phyloP scores from a whole-genome alignment of 164 flowering plant genomes.

The Cinnamomum micranthum region DNA sequence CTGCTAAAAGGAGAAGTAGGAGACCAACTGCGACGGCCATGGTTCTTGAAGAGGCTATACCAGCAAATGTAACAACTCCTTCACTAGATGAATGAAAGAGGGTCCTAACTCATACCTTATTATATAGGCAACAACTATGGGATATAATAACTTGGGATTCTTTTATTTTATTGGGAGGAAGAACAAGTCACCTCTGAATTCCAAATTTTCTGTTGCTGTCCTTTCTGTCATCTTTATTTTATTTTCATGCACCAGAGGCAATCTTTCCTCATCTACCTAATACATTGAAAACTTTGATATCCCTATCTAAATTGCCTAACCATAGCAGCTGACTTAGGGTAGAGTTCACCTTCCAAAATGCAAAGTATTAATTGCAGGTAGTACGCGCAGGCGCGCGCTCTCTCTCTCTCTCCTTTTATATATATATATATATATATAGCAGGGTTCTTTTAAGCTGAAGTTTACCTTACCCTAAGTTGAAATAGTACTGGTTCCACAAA shows the following conservation, averaged over 20 bases:
- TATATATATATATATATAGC: not conserved
- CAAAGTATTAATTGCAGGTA: too few relatives aligned
- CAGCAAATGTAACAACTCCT: too few relatives aligned
- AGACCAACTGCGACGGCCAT: slow-evolving; percentile 17
- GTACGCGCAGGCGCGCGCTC: too few relatives aligned
- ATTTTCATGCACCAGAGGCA: not conserved
- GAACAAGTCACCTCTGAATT: not conserved
- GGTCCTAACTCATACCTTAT: not conserved
- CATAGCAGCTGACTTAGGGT: not conserved
- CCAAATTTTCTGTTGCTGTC: not conserved
- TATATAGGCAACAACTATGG: slow-evolving; percentile 13
- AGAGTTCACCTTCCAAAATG: too few relatives aligned
- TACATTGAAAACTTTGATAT: not conserved
- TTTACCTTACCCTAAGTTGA: too few relatives aligned
- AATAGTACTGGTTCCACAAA: too few relatives aligned
- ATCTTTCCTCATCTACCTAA: not conserved
- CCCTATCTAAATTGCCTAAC: not conserved
- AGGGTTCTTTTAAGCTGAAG: too few relatives aligned
- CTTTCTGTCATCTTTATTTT: not conserved
- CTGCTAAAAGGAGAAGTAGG: slow-evolving; percentile 9
- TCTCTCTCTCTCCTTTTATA: not conserved
- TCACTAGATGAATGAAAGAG: not conserved
- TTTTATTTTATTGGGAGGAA: slow-evolving; percentile 7
- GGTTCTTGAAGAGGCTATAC: not conserved
- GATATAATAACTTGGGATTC: not conserved